Base-by-base conservation (phyloP, 2,329 filamentous ascomycete genomes). In the Pseudocercospora musae region DNA sequence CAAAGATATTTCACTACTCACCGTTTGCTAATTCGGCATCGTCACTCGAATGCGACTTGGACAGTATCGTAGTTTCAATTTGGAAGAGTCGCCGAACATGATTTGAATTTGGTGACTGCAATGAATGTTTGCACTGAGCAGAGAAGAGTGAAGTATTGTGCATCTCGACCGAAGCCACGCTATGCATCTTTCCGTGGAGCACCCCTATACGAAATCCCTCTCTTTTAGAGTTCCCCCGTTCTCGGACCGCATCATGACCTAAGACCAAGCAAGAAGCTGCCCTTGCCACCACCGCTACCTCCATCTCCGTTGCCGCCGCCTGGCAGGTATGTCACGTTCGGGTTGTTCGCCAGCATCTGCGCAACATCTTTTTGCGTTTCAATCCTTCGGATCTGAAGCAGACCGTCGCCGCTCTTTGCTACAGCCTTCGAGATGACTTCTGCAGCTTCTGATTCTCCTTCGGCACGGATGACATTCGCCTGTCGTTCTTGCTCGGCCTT, bases 401-500 rank as follows among this genome's bases (percentile, higher is more conserved):
- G 83, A 48, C 95, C 95, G 78, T 96, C 94, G 69, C 95, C 95
- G 62, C 87, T 86, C 87, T 96, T 97, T 70, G 91, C 88, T 70
- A 99, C 93, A 20, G 94, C 94, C 82, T 89, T 95, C 80, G 87
- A 89, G 77, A 99, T 98, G 68, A 92, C 96, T 59, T 99, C 95
- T 54, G 95, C 95, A 73, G 89, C 91, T 85, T 98, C 94, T 70
- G 94, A 94, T 81, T 99, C 95, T 76, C 95, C 95, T 85, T 99
- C 95, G 57, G 95, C 95, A 60, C 95, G 87, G 79, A 99, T 99
- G 74, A 99, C 95, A 81, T 95, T 98, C 71, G 95, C 95, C 82
- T 99, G 95, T 73, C 95, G 86, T 83, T 99, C 95, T 83, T 99
- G 95, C 85, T 99, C 95, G 64, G 95, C 95, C 78, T 92, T 92